These are phyloP conservation scores for Monascus purpureus DNA, from an alignment of 495 filamentous ascomycete genomes.

Conservation along the genomic window DNA sequence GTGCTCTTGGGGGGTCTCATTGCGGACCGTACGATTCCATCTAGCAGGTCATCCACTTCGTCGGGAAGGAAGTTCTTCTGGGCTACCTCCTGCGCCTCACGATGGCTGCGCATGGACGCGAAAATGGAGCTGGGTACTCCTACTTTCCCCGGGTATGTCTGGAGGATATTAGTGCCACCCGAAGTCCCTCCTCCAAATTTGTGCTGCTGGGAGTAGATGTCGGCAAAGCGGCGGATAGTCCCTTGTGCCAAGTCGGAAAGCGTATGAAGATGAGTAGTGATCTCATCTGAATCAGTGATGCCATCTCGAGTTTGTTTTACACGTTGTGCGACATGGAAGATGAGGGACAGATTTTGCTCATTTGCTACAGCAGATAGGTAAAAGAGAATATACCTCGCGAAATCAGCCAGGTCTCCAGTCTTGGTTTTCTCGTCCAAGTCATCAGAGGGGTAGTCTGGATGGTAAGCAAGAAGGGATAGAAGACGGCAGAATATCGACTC, in stretches of 20 bases:
- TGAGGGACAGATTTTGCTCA: constrained; percentile 71
- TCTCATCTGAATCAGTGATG: constrained; percentile 43
- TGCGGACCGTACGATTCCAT: constrained; percentile 42
- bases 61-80: constrained; percentile 72
- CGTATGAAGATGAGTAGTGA: constrained; percentile 51
- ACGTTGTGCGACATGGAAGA: constrained; percentile 84
- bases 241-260: constrained; percentile 81
- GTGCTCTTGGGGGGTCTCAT: constrained; percentile 24
- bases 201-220: constrained; percentile 36
- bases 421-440: constrained; percentile 35
- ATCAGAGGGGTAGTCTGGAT: constrained; percentile 66
- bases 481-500: constrained; percentile 78
- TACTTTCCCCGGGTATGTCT: constrained; percentile 70
- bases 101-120: constrained; percentile 54
- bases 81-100: constrained; percentile 68
- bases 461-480: constrained; percentile 78
- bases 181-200: constrained; percentile 38
- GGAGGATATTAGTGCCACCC: constrained; percentile 59
- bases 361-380: constrained; percentile 75
- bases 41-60: constrained; percentile 63
- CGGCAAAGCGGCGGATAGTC: constrained; percentile 68
- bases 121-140: constrained; percentile 69
- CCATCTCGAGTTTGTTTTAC: constrained; percentile 83
- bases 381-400: constrained; percentile 75
- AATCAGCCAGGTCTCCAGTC: constrained; percentile 58